A percentile compares a stretch with the other conserved stretches of the same genome.
phyloP scores from a whole-genome alignment of 305 asterid species.

The Andrographis paniculata region DNA sequence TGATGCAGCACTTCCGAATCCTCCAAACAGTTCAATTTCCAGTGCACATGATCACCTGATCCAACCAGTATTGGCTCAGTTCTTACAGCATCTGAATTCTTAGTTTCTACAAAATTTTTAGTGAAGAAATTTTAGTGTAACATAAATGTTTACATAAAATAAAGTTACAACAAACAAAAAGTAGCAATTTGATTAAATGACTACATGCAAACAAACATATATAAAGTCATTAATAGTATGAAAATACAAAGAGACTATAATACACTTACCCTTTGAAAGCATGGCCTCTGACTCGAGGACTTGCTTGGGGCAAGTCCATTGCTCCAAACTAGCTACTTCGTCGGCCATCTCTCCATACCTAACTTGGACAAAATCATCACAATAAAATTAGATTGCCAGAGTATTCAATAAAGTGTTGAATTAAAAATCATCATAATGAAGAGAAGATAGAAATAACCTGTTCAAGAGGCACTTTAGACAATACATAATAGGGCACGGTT shows the following conservation, averaged over 20 bases:
- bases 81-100: constrained; percentile 39
- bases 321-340: constrained; percentile 42
- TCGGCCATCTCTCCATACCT: constrained; percentile 70
- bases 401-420: neutral
- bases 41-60: constrained; percentile 40
- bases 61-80: constrained; percentile 36
- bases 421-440: too few relatives aligned
- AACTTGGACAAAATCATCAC: neutral
- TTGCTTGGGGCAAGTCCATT: constrained; percentile 83
- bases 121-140: too few relatives aligned
- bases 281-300: constrained; percentile 38
- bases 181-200: too few relatives aligned
- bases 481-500: neutral
- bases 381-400: too few relatives aligned
- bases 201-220: too few relatives aligned
- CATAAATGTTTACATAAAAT: too few relatives aligned
- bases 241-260: too few relatives aligned
- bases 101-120: constrained; percentile 36
- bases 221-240: too few relatives aligned
- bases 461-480: neutral
- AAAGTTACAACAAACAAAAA: neutral
- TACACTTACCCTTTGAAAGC: constrained; percentile 34
- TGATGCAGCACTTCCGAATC: constrained; percentile 42
- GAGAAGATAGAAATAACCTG: too few relatives aligned
- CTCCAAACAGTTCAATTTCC: constrained; percentile 45